Conservation (phyloP, 805 yeast species). For the Wickerhamomyces bovis region DNA sequence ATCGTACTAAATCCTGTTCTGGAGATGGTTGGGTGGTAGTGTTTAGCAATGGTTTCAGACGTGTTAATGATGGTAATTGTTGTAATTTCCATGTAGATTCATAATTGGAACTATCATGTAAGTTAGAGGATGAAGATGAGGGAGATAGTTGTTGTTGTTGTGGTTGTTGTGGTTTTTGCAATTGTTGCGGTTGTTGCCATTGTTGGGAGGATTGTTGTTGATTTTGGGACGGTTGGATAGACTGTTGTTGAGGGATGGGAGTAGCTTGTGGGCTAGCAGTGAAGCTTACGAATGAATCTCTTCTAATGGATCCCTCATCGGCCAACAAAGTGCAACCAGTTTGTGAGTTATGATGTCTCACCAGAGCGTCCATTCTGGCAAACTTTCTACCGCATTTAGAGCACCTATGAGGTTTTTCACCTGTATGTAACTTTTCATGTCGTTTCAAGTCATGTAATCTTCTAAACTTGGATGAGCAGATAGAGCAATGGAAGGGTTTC, state of each 20-base stretch:
- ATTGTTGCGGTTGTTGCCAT: background rate
- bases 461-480: constrained; percentile 58
- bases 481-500: constrained; percentile 58
- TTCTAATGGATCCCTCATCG: constrained; percentile 11
- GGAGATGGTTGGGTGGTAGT: background rate
- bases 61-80: background rate
- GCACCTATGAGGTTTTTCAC: constrained; percentile 65
- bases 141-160: background rate
- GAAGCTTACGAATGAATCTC: background rate
- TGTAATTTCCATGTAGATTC: constrained; percentile 2
- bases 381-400: constrained; percentile 54
- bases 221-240: background rate
- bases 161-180: background rate
- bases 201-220: background rate
- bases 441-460: constrained; percentile 73
- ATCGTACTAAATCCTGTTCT: constrained; percentile 11
- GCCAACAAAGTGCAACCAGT: constrained; percentile 20
- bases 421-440: constrained; percentile 70
- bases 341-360: constrained; percentile 54
- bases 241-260: background rate
- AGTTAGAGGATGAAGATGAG: background rate
- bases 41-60: background rate
- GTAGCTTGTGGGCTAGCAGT: background rate
- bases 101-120: background rate
- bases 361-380: constrained; percentile 71